These are phyloP conservation scores for Penicillium sumatraense DNA, from an alignment of 2,329 filamentous ascomycete genomes.

Conservation along the genomic window DNA sequence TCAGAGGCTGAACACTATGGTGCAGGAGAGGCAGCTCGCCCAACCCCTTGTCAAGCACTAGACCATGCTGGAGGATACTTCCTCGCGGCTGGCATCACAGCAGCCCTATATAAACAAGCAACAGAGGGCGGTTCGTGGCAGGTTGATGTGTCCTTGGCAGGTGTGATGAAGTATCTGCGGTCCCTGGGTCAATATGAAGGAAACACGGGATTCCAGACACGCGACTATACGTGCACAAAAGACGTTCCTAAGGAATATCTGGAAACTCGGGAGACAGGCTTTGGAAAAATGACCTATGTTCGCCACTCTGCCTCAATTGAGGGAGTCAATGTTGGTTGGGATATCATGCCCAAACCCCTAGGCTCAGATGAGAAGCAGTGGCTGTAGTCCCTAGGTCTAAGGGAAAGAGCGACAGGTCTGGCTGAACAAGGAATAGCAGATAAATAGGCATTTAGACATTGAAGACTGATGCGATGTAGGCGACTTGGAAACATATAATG, in stretches of 20 bases:
- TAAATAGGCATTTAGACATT: no score
- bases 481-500: no score
- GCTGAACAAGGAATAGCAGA: no score
- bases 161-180: slow-evolving; percentile 60
- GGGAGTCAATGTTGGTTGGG: slow-evolving; percentile 54
- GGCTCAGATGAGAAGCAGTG: slow-evolving; percentile 47
- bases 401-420: no score
- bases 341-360: slow-evolving; percentile 56
- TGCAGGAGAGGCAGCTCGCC: slow-evolving; percentile 44
- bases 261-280: slow-evolving; percentile 51
- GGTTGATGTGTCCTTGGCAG: slow-evolving; percentile 62
- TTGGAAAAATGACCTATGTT: slow-evolving; percentile 55
- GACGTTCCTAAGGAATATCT: slow-evolving; percentile 42
- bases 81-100: slow-evolving; percentile 57
- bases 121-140: slow-evolving; percentile 53
- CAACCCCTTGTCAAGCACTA: slow-evolving; percentile 59
- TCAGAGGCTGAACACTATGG: slow-evolving; percentile 40
- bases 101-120: slow-evolving; percentile 56
- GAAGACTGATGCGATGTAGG: no score
- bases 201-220: slow-evolving; percentile 48
- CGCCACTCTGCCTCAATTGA: slow-evolving; percentile 55
- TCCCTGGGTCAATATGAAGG: slow-evolving; percentile 58
- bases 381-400: no score
- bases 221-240: slow-evolving; percentile 35
- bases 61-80: slow-evolving; percentile 62